Percentiles rank a stretch among this genome's conserved stretches.
phyloP scores from a whole-genome alignment of 331 rosid species.

The Pyracantha coccinea region DNA sequence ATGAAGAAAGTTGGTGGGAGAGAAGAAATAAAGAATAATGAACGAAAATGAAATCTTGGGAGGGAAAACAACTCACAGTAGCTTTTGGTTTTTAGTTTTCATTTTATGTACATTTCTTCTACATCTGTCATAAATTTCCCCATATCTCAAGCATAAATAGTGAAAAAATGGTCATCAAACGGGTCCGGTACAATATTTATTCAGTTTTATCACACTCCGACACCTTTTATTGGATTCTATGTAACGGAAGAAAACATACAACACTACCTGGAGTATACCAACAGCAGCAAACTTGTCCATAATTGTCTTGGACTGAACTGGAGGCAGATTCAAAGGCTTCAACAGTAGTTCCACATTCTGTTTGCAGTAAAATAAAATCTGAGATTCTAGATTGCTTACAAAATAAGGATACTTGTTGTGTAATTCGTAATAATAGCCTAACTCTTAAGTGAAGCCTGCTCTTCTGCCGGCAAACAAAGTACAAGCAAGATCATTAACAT shows the following conservation, averaged over 20 bases:
- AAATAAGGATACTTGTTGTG: not conserved
- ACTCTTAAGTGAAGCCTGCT: not conserved
- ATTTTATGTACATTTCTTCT: too few species aligned
- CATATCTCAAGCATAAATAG: too few species aligned
- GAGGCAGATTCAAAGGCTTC: constrained; percentile 47
- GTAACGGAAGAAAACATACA: not conserved
- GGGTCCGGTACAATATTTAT: not conserved
- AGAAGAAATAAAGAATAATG: too few species aligned
- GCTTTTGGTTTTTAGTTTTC: too few species aligned
- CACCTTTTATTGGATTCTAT: not conserved
- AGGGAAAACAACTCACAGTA: too few species aligned
- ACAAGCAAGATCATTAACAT: not conserved
- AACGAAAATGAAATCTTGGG: too few species aligned
- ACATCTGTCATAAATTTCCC: too few species aligned
- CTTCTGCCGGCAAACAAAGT: not conserved
- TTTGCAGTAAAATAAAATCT: not conserved
- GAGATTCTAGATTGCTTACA: not conserved
- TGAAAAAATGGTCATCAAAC: too few species aligned
- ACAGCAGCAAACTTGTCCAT: constrained; percentile 90
- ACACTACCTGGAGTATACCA: constrained; percentile 71
- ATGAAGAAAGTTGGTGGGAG: too few species aligned
- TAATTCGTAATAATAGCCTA: not conserved
- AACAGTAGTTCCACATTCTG: constrained; percentile 64
- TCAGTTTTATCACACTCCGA: not conserved
- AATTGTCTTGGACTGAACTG: constrained; percentile 46